Conservation (phyloP, 192 early-diverging fungal genomes). For the Dispira parvispora region DNA sequence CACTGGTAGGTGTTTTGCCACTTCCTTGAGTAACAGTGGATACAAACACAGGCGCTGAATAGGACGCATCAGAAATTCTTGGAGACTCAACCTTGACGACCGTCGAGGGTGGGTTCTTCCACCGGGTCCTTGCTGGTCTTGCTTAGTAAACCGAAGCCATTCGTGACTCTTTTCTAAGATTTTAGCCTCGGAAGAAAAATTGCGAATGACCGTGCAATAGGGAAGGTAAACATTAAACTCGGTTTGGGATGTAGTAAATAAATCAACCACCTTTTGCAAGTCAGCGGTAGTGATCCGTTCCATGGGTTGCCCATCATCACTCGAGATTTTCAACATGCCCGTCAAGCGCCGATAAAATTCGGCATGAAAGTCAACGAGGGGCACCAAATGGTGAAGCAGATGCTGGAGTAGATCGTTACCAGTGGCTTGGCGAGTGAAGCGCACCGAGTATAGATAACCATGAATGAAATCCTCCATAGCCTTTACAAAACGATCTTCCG, state of each 20-base stretch:
- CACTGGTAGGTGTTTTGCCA: background rate
- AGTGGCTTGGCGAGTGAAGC: no score
- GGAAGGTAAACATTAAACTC: background rate
- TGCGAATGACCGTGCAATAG: background rate
- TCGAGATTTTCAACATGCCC: background rate
- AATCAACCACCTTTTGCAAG: background rate
- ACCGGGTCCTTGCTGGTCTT: background rate
- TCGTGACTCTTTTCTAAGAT: background rate
- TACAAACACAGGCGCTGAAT: conserved; percentile 8
- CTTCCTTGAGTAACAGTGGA: background rate
- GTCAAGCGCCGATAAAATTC: background rate
- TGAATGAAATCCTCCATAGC: background rate
- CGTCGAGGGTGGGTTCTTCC: background rate
- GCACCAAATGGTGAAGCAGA: background rate
- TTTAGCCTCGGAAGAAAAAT: background rate
- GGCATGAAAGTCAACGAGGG: conserved; percentile 1
- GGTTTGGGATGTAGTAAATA: background rate
- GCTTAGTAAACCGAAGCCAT: background rate
- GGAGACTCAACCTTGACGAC: conserved; percentile 1
- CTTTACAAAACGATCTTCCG: background rate
- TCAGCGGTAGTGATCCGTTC: background rate
- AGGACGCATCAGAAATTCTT: conserved; percentile 8
- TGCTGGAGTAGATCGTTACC: background rate
- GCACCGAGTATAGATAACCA: background rate
- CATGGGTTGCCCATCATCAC: background rate